phyloP scores from a whole-genome alignment of 1,284 basidiomycete species.

The Trametes polyzona region DNA sequence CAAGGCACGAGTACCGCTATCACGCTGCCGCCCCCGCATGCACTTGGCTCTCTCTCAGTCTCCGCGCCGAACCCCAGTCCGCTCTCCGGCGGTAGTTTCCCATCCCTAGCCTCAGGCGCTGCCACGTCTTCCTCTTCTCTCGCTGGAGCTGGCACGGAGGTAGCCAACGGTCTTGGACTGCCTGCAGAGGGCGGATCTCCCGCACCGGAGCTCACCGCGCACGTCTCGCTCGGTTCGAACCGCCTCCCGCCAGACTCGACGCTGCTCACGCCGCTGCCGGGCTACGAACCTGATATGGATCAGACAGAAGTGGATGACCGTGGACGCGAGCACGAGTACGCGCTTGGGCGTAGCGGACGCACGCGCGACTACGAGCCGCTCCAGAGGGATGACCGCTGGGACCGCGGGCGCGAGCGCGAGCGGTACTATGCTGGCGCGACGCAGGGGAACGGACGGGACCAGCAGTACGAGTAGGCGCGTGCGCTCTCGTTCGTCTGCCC shows the following conservation, averaged over 20 bases:
- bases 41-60: constrained; percentile 15
- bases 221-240: constrained; percentile 36
- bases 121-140: constrained; percentile 4
- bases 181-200: constrained; percentile 20
- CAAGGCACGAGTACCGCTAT: constrained; percentile 9
- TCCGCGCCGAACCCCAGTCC: constrained; percentile 26
- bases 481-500: neutral
- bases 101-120: constrained; percentile 15
- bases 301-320: constrained; percentile 16
- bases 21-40: constrained; percentile 22
- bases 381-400: neutral
- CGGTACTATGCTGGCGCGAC: constrained; percentile 17
- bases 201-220: constrained; percentile 27
- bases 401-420: constrained; percentile 15
- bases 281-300: constrained; percentile 41
- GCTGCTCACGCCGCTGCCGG: constrained; percentile 51
- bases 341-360: neutral
- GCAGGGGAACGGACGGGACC: constrained; percentile 19
- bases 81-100: constrained; percentile 19
- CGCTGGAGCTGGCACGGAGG: constrained; percentile 1
- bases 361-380: constrained; percentile 1
- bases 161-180: constrained; percentile 4
- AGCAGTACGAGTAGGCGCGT: constrained; percentile 20
- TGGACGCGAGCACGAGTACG: constrained; percentile 2
- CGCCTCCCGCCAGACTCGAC: constrained; percentile 52